These are phyloP conservation scores for Gloeopeniophorella convolvens DNA, from an alignment of 768 basidiomycete genomes.

Conservation along the genomic window DNA sequence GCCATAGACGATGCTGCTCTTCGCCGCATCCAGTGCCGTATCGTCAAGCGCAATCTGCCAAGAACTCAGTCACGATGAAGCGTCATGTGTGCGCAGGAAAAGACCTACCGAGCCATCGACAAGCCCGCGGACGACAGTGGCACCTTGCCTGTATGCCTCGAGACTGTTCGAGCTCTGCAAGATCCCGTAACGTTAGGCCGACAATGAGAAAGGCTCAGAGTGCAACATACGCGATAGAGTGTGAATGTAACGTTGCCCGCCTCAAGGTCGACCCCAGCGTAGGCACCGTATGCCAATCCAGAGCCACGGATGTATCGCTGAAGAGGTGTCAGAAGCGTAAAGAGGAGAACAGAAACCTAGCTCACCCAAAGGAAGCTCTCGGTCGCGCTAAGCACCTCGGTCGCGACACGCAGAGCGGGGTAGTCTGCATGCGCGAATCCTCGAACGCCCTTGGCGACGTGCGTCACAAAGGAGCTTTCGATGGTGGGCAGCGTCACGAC, in stretches of 20 bases:
- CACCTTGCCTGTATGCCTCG: constrained; percentile 75
- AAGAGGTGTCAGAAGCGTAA: constrained; percentile 2
- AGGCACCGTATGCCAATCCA: constrained; percentile 92
- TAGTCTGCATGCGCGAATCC: constrained; percentile 80
- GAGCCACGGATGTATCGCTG: constrained; percentile 88
- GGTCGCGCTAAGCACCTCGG: constrained; percentile 84
- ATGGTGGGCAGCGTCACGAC: constrained; percentile 89
- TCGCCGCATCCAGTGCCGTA: constrained; percentile 81
- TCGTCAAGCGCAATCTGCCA: constrained; percentile 71
- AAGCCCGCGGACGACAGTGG: constrained; percentile 69
- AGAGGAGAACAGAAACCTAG: not conserved
- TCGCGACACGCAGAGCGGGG: constrained; percentile 77
- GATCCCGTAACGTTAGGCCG: not conserved
- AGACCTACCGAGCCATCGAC: constrained; percentile 71
- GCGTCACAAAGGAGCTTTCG: constrained; percentile 82
- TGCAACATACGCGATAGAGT: constrained; percentile 61
- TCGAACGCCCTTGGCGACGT: constrained; percentile 70
- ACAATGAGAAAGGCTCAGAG: not conserved
- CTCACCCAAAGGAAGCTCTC: constrained; percentile 92
- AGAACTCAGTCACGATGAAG: constrained; percentile 8
- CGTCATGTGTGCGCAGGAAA: not conserved
- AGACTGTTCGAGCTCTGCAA: constrained; percentile 71
- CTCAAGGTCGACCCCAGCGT: constrained; percentile 67
- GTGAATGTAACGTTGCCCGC: constrained; percentile 69
- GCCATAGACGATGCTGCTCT: constrained; percentile 83